Conservation (phyloP, 2,329 filamentous ascomycete species). For the Conoideocrella luteorostrata region DNA sequence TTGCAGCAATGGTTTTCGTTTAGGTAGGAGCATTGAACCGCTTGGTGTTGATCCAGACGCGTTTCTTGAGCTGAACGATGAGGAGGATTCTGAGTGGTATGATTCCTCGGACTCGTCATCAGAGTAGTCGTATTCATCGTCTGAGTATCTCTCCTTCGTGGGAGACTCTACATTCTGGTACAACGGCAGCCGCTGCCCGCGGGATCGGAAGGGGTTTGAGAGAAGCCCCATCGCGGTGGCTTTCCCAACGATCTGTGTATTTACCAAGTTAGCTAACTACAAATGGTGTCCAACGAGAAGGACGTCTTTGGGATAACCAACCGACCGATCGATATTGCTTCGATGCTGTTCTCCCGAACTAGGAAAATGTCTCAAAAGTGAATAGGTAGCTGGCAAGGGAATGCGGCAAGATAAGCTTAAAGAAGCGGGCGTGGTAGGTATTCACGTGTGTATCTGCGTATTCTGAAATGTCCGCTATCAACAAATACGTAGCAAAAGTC, state of each 20-base stretch:
- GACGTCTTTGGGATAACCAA: too few relatives aligned
- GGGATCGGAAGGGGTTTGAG: slow-evolving; percentile 40
- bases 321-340: too few relatives aligned
- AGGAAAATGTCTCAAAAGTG: not conserved
- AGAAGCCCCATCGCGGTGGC: slow-evolving; percentile 41
- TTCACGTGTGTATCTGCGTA: not conserved
- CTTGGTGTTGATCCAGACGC: slow-evolving; percentile 38
- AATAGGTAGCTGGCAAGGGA: not conserved
- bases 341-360: not conserved
- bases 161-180: slow-evolving; percentile 40
- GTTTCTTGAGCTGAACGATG: slow-evolving; percentile 48
- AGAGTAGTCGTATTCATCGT: slow-evolving; percentile 43
- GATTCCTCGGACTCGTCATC: slow-evolving; percentile 38
- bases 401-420: slow-evolving; percentile 4
- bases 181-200: slow-evolving; percentile 42
- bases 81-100: slow-evolving; percentile 30
- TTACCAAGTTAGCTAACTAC: not conserved
- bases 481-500: not conserved
- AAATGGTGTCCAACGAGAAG: too few relatives aligned
- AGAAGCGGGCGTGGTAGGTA: not conserved
- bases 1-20: slow-evolving; percentile 10
- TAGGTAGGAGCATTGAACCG: slow-evolving; percentile 39
- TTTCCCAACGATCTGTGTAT: not conserved
- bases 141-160: slow-evolving; percentile 45
- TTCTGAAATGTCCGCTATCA: not conserved